These are phyloP conservation scores for Ophiobolus disseminans DNA, from an alignment of 2,329 filamentous ascomycete species.

Conservation along the genomic window DNA sequence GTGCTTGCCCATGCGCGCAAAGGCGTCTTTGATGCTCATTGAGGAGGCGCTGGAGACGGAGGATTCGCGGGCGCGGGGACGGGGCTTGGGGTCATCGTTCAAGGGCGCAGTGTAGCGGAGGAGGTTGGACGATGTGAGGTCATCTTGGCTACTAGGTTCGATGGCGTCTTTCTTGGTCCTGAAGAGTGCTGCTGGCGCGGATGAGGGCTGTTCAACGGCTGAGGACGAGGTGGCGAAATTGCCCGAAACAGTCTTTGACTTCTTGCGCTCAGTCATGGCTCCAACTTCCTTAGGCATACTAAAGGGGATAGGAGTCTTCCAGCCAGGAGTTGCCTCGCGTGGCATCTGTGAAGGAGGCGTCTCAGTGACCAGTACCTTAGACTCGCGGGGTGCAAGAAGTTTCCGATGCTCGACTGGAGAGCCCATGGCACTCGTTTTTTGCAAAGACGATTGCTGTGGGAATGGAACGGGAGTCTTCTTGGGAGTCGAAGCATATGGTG, in stretches of 20 bases:
- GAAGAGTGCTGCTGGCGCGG: not conserved
- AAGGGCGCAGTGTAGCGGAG: slow-evolving; percentile 23
- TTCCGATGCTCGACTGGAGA: not conserved
- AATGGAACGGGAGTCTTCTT: slow-evolving; percentile 21
- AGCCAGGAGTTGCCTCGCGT: slow-evolving; percentile 1
- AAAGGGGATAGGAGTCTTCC: slow-evolving; percentile 20
- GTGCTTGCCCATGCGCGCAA: slow-evolving; percentile 29
- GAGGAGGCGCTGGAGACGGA: slow-evolving; percentile 23
- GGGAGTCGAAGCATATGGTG: slow-evolving; percentile 1
- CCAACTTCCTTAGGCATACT: slow-evolving; percentile 4
- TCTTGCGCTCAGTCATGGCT: slow-evolving; percentile 1
- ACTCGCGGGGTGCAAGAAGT: not conserved
- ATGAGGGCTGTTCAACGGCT: not conserved
- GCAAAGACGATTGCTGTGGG: slow-evolving; percentile 10
- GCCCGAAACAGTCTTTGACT: too few relatives aligned
- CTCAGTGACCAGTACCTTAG: slow-evolving; percentile 16
- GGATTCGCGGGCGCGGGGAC: slow-evolving; percentile 10
- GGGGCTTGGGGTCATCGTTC: slow-evolving; percentile 20
- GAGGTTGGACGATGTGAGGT: slow-evolving; percentile 25
- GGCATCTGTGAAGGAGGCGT: slow-evolving; percentile 22
- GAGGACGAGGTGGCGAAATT: too few relatives aligned
- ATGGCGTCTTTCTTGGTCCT: slow-evolving; percentile 2
- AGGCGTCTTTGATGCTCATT: slow-evolving; percentile 30
- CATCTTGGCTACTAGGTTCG: slow-evolving; percentile 7
- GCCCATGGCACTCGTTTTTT: not conserved